Evolutionary conservation across 1,284 basidiomycete species (phyloP).

Genomic region (Ustanciosporium gigantosporum): DNA sequence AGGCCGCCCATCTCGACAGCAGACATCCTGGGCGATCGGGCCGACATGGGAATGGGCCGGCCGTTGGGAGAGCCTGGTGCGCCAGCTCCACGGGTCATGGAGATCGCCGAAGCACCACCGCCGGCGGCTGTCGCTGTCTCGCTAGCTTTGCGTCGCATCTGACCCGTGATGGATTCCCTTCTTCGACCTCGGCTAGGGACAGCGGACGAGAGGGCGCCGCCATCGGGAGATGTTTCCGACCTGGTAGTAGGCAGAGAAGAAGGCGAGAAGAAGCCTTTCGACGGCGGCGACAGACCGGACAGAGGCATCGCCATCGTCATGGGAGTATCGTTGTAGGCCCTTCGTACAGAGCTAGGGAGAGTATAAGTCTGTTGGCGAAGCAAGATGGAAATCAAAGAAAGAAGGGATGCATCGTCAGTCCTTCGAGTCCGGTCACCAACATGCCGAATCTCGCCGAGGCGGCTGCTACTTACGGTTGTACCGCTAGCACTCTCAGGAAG

Average conservation of each 20-base stretch:
- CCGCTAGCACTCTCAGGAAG: not conserved
- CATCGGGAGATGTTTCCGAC: slow-evolving; percentile 8
- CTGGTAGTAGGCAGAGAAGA: slow-evolving; percentile 31
- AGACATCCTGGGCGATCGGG: slow-evolving; percentile 31
- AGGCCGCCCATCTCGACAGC: slow-evolving; percentile 29
- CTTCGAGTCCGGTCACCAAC: not conserved
- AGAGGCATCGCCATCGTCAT: slow-evolving; percentile 40
- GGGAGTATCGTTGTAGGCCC: slow-evolving; percentile 18
- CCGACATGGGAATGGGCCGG: slow-evolving; percentile 31
- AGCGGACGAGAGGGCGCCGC: slow-evolving; percentile 29
- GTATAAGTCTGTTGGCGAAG: slow-evolving; percentile 12
- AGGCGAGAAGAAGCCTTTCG: slow-evolving; percentile 40
- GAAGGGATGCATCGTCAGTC: not conserved
- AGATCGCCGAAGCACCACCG: slow-evolving; percentile 37
- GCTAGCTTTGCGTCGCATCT: slow-evolving; percentile 43
- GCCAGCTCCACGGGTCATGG: slow-evolving; percentile 22
- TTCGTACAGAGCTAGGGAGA: slow-evolving; percentile 13
- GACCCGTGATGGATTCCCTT: slow-evolving; percentile 46
- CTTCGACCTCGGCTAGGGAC: slow-evolving; percentile 44
- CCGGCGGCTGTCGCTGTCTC: slow-evolving; percentile 39
- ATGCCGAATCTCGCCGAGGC: too few species aligned
- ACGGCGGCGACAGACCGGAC: slow-evolving; percentile 35
- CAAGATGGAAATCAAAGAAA: not conserved
- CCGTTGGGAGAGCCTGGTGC: slow-evolving; percentile 33
- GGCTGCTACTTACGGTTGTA: not conserved